phyloP scores from a whole-genome alignment of 345 rosid species.

The Kandelia obovata region DNA sequence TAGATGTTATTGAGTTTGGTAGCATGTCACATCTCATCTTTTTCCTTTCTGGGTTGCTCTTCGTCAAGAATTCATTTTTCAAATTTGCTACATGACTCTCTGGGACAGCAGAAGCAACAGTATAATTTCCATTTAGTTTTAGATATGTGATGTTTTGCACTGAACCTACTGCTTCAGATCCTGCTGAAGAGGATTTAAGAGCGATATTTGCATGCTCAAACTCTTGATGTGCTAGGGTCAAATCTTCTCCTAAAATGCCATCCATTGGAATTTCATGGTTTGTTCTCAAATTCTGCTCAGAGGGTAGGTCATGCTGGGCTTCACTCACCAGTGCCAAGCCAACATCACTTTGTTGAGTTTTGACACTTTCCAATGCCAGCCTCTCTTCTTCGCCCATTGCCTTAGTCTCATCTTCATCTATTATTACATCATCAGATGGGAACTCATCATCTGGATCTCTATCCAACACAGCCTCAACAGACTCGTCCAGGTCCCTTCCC shows the following conservation, averaged over 20 bases:
- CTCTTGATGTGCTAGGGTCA: slow-evolving; percentile 16
- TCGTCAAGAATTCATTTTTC: slow-evolving; percentile 25
- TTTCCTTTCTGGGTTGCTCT: slow-evolving; percentile 36
- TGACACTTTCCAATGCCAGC: slow-evolving; percentile 2
- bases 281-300: slow-evolving; percentile 27
- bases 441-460: slow-evolving; percentile 17
- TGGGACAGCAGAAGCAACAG: slow-evolving; percentile 15
- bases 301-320: slow-evolving; percentile 14
- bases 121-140: slow-evolving; percentile 31
- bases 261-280: slow-evolving; percentile 13
- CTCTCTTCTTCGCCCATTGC: slow-evolving; percentile 1
- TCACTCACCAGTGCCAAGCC: slow-evolving; percentile 25
- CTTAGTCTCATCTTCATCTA: slow-evolving; percentile 2
- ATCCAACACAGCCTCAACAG: slow-evolving; percentile 26
- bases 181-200: slow-evolving; percentile 11
- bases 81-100: slow-evolving; percentile 15
- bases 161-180: slow-evolving; percentile 15
- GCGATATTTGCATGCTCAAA: slow-evolving; percentile 5
- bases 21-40: slow-evolving; percentile 64
- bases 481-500: slow-evolving; percentile 10
- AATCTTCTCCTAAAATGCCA: slow-evolving; percentile 14
- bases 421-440: slow-evolving; percentile 6
- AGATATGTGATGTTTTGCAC: slow-evolving; percentile 7
- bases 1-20: slow-evolving; percentile 63
- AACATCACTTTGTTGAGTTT: slow-evolving; percentile 30